Base-by-base conservation (phyloP, 164 flowering plant genomes). In the Stephania yunnanensis region DNA sequence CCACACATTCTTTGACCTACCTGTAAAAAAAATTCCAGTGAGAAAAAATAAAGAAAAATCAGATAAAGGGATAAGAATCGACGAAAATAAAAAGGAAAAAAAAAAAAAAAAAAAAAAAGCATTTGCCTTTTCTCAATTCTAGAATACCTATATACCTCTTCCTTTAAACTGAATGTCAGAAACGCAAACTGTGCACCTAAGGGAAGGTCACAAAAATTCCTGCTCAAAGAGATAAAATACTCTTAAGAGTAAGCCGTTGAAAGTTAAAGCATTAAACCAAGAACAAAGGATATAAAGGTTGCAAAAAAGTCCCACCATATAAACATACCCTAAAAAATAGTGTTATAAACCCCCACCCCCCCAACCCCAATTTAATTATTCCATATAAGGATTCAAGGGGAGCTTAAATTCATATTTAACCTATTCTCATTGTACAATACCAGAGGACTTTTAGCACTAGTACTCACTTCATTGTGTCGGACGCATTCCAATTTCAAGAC, bases 121-220 rank as follows among this genome's bases (percentile, higher is more conserved):
- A 36, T 45, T 64, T 12, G 10, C 10, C 22, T 10, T 8, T 76
- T 42, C 12, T 7, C 11, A 3, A 55, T 8, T 22, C 15, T 31
- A 44, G 64, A 36, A 36, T 36, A 36, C 42, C 22, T 80, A 42
- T 82, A 78, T 76, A 92, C 98, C 97, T 94, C 98, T 82, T 22
- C 99, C 99, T 85, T 89, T 94, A 71, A 81, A 80, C 81, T 96
- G 99, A 77, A 87, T 74, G 82, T 96, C 98, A 20, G 97, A 86
- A 77, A 94, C 90, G 82, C 99, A 96, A 44, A 85, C 98, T 29
- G 93, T 29, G 93, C 36, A 68, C 98, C 97, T 74, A 89, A 36
- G 0, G 98, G 97, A 80, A 95, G 89, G 79, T 92, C 90, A 69
- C 80, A 70, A 50, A 91, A 91, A 75, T 93, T 94, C 68, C 92